A percentile compares a stretch with the other conserved stretches of the same genome.
phyloP scores from a whole-genome alignment of 2,329 filamentous ascomycete species.

The Helotiales sp. region DNA sequence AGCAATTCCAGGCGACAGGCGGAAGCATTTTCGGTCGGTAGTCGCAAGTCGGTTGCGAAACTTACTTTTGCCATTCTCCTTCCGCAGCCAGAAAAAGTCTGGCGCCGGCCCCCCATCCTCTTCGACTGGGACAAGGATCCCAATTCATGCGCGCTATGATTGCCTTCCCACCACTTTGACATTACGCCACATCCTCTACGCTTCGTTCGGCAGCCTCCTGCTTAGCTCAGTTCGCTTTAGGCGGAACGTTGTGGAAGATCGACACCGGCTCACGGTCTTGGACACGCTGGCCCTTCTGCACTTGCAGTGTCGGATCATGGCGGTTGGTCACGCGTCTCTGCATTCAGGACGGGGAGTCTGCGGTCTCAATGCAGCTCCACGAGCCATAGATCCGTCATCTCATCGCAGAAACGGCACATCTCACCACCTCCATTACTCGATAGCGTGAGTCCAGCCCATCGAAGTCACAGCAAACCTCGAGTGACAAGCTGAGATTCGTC shows the following conservation, averaged over 20 bases:
- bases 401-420: no score
- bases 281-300: no score
- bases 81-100: neutral
- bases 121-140: neutral
- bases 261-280: no score
- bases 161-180: no score
- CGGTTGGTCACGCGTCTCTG: no score
- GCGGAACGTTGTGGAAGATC: neutral
- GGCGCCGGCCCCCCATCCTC: neutral
- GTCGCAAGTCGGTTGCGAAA: neutral
- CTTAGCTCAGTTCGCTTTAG: neutral
- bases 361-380: no score
- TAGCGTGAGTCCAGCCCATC: no score
- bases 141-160: neutral
- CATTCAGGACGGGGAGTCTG: no score
- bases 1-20: neutral
- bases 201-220: no score
- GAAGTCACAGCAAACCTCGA: neutral
- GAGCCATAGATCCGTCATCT: no score
- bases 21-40: neutral
- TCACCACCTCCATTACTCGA: neutral
- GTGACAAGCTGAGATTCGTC: neutral
- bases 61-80: neutral
- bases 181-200: constrained; percentile 1
- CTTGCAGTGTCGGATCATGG: no score